Evolutionary conservation across 164 flowering plant genomes (phyloP), one percentile per base, ranked within the genome.

Genomic region (Vitis rotundifolia): DNA sequence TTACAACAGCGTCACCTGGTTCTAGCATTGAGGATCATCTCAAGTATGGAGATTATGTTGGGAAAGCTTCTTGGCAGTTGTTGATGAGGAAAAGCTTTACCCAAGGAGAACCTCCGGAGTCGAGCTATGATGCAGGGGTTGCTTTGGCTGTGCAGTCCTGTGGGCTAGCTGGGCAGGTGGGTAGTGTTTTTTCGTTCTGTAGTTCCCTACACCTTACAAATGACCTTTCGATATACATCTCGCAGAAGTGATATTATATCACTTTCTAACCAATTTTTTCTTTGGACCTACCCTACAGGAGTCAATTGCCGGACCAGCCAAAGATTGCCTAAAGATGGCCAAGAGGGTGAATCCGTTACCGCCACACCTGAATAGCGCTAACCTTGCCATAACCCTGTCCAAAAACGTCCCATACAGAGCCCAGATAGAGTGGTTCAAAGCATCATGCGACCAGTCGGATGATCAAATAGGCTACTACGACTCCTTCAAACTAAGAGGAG

Each of bases 371-470:
- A 88, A 84, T 56, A 56, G 81, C 31, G 93, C 92, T 0, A 71
- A 77, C 14, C 80, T 88, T 4, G 86, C 97, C 0, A 78, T 84
- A 12, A 62, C 61, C 11, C 77, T 90, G n/a, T 70, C 91, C 2
- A 79, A 82, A 64, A 52, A 81, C 16, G 75, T 71, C 0, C 91
- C 91, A 13, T 80, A 74, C 64, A 75, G 97, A 73, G 92, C 90
- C 10, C 81, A 92, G 66, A 85, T 92, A 22, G 89, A 92, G 65
- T 92, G 97, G 97, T 92, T 88, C 82, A 87, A 87, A 64, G 70
- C 79, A n/a, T 72, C 52, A 12, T 90, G 91, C 16, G 93, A 92
- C n/a, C 70, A 65, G 47, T 78, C 88, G 1, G 84, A 74, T 11
- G 80, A 87, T 37, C 86, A 83, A 57, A 56, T 84, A 81, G 93